Evolutionary conservation across 306 rosid species (phyloP).

Genomic region (Acmispon strigosus): DNA sequence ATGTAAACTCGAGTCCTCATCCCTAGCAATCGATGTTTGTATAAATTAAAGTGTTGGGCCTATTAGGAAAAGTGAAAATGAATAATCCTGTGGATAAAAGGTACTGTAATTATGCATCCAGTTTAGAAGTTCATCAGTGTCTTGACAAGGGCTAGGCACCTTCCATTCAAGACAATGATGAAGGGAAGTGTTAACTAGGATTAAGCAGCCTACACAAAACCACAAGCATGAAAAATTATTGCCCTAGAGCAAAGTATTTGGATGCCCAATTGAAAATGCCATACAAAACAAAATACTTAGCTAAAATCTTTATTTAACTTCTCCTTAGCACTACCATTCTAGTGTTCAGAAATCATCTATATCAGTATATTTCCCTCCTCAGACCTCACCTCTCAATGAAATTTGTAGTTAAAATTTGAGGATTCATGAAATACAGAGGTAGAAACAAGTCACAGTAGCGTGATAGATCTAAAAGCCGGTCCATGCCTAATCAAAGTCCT

Average conservation of each 20-base stretch:
- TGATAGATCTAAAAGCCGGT: background rate
- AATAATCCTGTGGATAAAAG: background rate
- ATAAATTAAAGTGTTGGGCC: conserved; percentile 2
- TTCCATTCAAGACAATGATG: background rate
- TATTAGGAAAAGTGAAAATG: background rate
- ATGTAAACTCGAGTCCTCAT: background rate
- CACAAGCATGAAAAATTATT: background rate
- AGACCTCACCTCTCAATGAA: background rate
- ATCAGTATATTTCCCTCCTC: background rate
- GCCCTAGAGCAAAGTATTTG: background rate
- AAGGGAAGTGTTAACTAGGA: conserved; percentile 2
- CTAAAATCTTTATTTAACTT: conserved; percentile 4
- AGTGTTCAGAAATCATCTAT: background rate
- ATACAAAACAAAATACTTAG: background rate
- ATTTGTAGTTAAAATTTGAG: background rate
- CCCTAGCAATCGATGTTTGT: background rate
- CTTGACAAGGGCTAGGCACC: background rate
- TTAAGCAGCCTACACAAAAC: background rate
- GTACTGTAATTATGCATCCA: no score
- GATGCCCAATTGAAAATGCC: background rate
- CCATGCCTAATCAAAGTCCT: background rate
- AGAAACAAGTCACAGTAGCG: background rate
- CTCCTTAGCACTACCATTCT: conserved; percentile 1
- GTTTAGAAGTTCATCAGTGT: background rate
- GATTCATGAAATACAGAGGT: background rate